Percentiles rank a stretch among this genome's conserved stretches.
These are phyloP conservation scores for Microsporum audouinii DNA, from an alignment of 2,329 filamentous ascomycete species.

Conservation along the genomic window DNA sequence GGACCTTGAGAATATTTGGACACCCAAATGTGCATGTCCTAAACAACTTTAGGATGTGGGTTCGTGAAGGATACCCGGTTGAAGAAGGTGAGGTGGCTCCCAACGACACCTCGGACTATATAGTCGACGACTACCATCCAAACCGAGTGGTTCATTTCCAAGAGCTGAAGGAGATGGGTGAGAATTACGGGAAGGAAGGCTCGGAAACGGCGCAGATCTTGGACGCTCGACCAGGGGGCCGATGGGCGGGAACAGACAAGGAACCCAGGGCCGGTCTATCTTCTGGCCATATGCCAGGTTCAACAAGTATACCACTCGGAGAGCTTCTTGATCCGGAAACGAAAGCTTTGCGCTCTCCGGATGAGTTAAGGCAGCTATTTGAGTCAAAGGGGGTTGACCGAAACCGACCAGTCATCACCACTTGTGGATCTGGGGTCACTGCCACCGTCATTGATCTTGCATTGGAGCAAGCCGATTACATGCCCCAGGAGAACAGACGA, in stretches of 20 bases:
- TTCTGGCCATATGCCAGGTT: constrained; percentile 84
- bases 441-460: constrained; percentile 85
- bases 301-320: constrained; percentile 69
- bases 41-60: constrained; percentile 95
- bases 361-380: constrained; percentile 65
- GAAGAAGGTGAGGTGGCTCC: constrained; percentile 53
- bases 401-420: constrained; percentile 68
- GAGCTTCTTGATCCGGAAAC: constrained; percentile 70
- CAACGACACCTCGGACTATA: constrained; percentile 34
- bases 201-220: constrained; percentile 75
- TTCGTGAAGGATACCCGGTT: constrained; percentile 67
- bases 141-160: constrained; percentile 68
- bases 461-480: constrained; percentile 65
- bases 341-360: constrained; percentile 63
- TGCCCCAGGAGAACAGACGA: constrained; percentile 52
- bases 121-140: constrained; percentile 46
- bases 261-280: constrained; percentile 78
- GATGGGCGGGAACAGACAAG: constrained; percentile 71
- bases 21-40: constrained; percentile 79
- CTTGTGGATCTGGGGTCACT: constrained; percentile 88
- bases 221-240: constrained; percentile 68
- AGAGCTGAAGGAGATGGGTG: constrained; percentile 64
- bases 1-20: constrained; percentile 85
- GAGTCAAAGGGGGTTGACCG: constrained; percentile 68
- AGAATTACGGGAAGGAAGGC: constrained; percentile 70